Evolutionary conservation across 495 filamentous ascomycete species (phyloP), one percentile per base, ranked within the genome.

Genomic region (Podospora pseudocomata): DNA sequence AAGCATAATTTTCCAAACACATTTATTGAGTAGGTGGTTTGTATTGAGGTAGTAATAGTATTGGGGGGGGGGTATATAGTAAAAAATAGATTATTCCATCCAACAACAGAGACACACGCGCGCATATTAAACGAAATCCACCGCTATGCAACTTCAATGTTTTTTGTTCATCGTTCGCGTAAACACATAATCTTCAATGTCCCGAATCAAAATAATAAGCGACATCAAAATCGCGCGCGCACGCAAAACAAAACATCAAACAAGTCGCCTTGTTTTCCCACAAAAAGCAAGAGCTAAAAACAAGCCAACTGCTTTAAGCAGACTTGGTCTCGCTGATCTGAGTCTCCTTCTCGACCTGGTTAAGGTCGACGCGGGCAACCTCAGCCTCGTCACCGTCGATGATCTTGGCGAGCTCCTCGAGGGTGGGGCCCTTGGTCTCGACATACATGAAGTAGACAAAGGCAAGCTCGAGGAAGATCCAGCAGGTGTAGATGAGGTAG

Each of bases 361-460:
- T 72, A 65, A 83, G 72, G 65, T 81, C 72, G 60, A 83, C 44
- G 60, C 74, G 74, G 28, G 75, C 82, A 6, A 85, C 81, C 53
- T 82, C 75, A 55, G 86, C 86, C 0, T 80, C 76, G 15, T 88
- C 83, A 39, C 87, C 86, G 63, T 88, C 87, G 71, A 89, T 87
- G 75, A 86, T 78, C 77, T 82, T 83, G 66, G 82, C 84, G 6
- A 91, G 85, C 76, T 89, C 88, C 79, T 90, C 88, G 61, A 90
- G 83, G 18, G 87, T 87, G 16, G 84, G 84, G 63, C 87, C 86
- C 68, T 83, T 83, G 59, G 88, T 91, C 80, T 91, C 88, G 64
- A 89, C 80, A 71, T 87, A 90, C 80, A 87, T 86, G 80, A 87
- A 85, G 80, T 83, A 90, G 60, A 89, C 86, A 55, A 88, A 86